phyloP scores from a whole-genome alignment of 2,329 filamentous ascomycete genomes.

The Trichophyton rubrum region DNA sequence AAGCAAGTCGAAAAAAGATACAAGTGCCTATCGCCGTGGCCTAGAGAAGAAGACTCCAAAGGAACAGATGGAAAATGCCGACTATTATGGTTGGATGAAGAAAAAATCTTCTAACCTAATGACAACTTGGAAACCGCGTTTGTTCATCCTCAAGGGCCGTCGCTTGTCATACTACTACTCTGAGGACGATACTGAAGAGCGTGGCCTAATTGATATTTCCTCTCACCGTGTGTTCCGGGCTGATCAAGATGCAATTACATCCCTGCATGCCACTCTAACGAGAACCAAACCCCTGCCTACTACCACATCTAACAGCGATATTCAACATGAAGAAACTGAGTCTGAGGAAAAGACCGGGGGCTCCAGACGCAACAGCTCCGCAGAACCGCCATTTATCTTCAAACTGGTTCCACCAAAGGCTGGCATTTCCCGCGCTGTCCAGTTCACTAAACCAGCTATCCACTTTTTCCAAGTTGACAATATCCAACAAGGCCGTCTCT shows the following conservation, averaged over 20 bases:
- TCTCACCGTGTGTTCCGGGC: conserved; percentile 93
- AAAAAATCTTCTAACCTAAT: conserved; percentile 94
- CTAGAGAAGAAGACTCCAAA: conserved; percentile 67
- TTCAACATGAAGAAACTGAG: not conserved
- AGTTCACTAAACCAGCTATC: conserved; percentile 92
- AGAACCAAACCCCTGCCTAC: conserved; percentile 63
- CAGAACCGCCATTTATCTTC: conserved; percentile 83
- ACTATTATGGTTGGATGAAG: conserved; percentile 99
- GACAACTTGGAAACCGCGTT: conserved; percentile 90
- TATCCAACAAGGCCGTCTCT: conserved; percentile 72
- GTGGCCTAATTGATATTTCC: conserved; percentile 92
- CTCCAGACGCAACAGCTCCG: conserved; percentile 1
- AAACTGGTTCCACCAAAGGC: conserved; percentile 86
- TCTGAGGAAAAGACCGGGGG: conserved; percentile 14
- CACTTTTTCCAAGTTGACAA: conserved; percentile 97
- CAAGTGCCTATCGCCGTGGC: conserved; percentile 83
- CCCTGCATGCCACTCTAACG: conserved; percentile 81
- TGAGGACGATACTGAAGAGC: conserved; percentile 82
- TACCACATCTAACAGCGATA: conserved; percentile 33
- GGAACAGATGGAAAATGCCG: conserved; percentile 73
- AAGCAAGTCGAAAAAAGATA: conserved; percentile 76
- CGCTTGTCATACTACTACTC: conserved; percentile 93
- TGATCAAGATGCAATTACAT: conserved; percentile 79
- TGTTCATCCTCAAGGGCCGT: conserved; percentile 89
- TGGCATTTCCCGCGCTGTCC: conserved; percentile 78